A percentile compares a stretch with the other conserved stretches of the same genome.
Evolutionary conservation across 1,139 yeast species (phyloP).

Genomic region (Nakaseomyces nivariensis): DNA sequence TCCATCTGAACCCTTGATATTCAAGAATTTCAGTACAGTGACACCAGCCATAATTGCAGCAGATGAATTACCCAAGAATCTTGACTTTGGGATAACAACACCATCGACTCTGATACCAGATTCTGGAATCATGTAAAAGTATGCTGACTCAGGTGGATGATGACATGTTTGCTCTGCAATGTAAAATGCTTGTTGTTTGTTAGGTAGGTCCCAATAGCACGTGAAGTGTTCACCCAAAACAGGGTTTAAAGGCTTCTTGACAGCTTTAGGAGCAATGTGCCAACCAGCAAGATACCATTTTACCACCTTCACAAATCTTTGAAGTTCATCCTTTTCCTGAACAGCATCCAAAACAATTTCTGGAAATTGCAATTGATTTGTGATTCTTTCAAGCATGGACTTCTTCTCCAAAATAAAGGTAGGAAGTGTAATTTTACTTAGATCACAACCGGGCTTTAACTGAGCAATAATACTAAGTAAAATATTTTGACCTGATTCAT

Average conservation of each 20-base stretch:
- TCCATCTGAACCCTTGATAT: conserved; percentile 40
- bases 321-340: conserved; percentile 42
- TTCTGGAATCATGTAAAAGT: conserved; percentile 79
- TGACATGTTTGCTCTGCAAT: conserved; percentile 92
- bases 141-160: conserved; percentile 96
- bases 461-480: conserved; percentile 81
- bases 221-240: conserved; percentile 84
- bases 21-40: conserved; percentile 62
- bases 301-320: conserved; percentile 62
- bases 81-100: conserved; percentile 72
- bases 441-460: conserved; percentile 84
- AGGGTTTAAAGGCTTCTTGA: conserved; percentile 92
- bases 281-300: conserved; percentile 91
- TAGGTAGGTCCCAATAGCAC: conserved; percentile 85
- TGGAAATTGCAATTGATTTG: conserved; percentile 83
- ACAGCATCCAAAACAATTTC: conserved; percentile 64
- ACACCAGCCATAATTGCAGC: conserved; percentile 96
- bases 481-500: conserved; percentile 79
- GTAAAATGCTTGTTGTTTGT: conserved; percentile 64
- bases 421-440: conserved; percentile 84
- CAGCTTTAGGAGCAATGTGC: conserved; percentile 98
- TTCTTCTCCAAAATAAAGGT: conserved; percentile 91
- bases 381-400: conserved; percentile 90
- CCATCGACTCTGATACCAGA: conserved; percentile 82
- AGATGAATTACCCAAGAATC: conserved; percentile 87